A percentile compares a stretch with the other conserved stretches of the same genome.
These are phyloP conservation scores for Toxicodendron radicans DNA, from an alignment of 345 rosid species.

Conservation along the genomic window DNA sequence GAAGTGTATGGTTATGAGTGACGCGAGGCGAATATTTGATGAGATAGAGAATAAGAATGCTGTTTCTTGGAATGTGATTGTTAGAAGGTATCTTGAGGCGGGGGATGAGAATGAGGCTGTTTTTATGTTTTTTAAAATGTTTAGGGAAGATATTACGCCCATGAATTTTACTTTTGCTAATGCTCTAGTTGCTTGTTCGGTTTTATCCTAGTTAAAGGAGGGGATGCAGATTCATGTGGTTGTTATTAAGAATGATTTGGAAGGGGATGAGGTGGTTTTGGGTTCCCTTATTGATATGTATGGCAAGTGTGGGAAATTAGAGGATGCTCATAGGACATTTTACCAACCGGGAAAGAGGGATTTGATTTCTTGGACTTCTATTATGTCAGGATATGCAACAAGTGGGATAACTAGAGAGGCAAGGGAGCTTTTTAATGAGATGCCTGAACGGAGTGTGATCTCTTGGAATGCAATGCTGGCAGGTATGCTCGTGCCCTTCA, in stretches of 20 bases:
- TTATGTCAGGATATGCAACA: slow-evolving; percentile 66
- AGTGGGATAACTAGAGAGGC: slow-evolving; percentile 63
- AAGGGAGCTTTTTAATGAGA: slow-evolving; percentile 64
- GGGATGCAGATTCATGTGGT: slow-evolving; percentile 77
- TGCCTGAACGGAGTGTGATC: slow-evolving; percentile 71
- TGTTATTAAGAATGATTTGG: slow-evolving; percentile 43
- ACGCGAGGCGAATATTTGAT: slow-evolving; percentile 71
- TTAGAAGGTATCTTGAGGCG: slow-evolving; percentile 72
- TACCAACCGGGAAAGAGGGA: slow-evolving; percentile 52
- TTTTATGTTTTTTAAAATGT: slow-evolving; percentile 59
- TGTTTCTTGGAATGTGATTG: slow-evolving; percentile 89
- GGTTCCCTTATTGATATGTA: slow-evolving; percentile 71
- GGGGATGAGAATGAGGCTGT: slow-evolving; percentile 62
- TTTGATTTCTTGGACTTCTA: slow-evolving; percentile 70
- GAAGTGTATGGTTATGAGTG: slow-evolving; percentile 60
- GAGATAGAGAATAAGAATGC: slow-evolving; percentile 62
- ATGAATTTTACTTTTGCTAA: slow-evolving; percentile 67
- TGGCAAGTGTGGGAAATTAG: slow-evolving; percentile 57
- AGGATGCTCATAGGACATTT: slow-evolving; percentile 60
- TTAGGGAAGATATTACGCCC: slow-evolving; percentile 45
- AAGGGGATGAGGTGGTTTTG: slow-evolving; percentile 53
- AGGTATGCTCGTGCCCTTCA: slow-evolving; percentile 46
- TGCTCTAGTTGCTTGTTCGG: slow-evolving; percentile 75
- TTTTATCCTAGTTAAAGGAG: slow-evolving; percentile 41
- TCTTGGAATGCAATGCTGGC: slow-evolving; percentile 91